Base-by-base conservation (phyloP, 2,329 filamentous ascomycete species). In the Thermomyces lanuginosus region DNA sequence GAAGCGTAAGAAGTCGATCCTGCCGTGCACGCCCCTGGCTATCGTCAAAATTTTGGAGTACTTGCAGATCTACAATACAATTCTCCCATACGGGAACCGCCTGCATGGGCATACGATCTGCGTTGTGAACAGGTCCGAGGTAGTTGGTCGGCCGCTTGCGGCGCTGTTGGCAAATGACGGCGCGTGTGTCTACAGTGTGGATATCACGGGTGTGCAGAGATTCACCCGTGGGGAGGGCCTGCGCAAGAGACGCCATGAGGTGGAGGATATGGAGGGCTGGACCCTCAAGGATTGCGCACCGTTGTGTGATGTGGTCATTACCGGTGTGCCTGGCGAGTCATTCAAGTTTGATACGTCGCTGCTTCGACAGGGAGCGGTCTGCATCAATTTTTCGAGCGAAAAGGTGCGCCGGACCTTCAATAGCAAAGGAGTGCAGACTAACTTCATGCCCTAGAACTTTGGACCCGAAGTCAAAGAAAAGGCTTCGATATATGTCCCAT, bases 1-100 rank as follows among this genome's bases (percentile, higher is more conserved):
- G 22, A 46, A 51, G 36, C 76, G 76, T 4, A 79, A 81, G 53
- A 95, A 98, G 62, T 91, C 77, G 25, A 81, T 95, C 39, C 62
- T 98, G 27, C 89, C 89, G 4, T 98, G 89, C 64, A 98, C 89
- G 2, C 89, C 89, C 9, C 69, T 98, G 13, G 89, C 89, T 14
- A 77, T 92, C 33, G 80, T 95, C 61, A 98, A 98, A 66, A 91
- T 95, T 40, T 67, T 98, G 34, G 89, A 98, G 58, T 75, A 92
- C 53, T 67, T 95, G 35, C 77, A 89, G 39, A 89, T 95, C 44
- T 98, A 98, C 67, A 95, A 95, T 61, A 77, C 78, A 9, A 83
- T 95, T 41, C 64, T 98, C 26, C 79, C 83, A 11, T 81, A 89
- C 39, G 89, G 89, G 3, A 92, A 95, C 63, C 70, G 89, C 19